A percentile compares a stretch with the other conserved stretches of the same genome.
These are phyloP conservation scores for Vigna trinervia DNA, from an alignment of 306 rosid species.

Conservation along the genomic window DNA sequence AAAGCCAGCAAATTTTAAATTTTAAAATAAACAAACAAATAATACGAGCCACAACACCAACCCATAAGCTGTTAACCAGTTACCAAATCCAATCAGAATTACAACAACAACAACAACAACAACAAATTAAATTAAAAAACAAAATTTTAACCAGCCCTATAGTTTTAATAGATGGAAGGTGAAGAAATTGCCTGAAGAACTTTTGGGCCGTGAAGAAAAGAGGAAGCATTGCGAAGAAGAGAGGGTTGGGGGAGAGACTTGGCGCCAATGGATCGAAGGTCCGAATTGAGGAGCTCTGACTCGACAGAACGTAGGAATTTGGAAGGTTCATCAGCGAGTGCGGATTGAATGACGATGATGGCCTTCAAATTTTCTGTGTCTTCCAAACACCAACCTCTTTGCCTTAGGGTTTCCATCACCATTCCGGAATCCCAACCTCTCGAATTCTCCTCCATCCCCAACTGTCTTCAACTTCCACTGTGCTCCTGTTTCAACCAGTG, in stretches of 20 bases:
- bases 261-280: constrained; percentile 68
- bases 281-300: constrained; percentile 74
- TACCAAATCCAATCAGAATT: not conserved
- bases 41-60: not conserved
- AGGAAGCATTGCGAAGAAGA: constrained; percentile 60
- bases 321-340: constrained; percentile 58
- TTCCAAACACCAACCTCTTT: constrained; percentile 72
- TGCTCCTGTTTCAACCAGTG: not conserved
- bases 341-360: constrained; percentile 56
- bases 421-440: not conserved
- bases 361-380: constrained; percentile 60
- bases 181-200: constrained; percentile 68
- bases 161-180: no score
- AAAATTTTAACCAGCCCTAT: no score
- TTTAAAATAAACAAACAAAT: not conserved
- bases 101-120: not conserved
- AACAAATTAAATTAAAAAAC: not conserved
- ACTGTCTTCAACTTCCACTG: not conserved
- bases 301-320: constrained; percentile 57
- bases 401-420: constrained; percentile 57
- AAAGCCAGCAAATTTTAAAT: not conserved
- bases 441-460: constrained; percentile 37
- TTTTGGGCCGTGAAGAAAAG: constrained; percentile 71
- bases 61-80: not conserved
- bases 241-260: constrained; percentile 71